Evolutionary conservation across 495 filamentous ascomycete genomes (phyloP).

Genomic region (Pseudotulostoma volvatum): DNA sequence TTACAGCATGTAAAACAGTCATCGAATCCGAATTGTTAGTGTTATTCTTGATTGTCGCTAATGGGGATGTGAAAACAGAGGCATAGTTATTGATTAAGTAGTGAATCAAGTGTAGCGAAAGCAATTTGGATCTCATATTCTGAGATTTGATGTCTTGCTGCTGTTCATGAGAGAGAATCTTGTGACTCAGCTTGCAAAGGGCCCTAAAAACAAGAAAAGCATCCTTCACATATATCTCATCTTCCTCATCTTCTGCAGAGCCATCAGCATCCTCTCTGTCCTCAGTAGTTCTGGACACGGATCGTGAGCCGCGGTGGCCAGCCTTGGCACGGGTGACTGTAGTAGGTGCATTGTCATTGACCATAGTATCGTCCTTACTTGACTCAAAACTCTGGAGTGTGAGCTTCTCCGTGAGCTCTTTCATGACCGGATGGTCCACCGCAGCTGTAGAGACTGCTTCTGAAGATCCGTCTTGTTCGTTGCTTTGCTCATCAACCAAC

Average conservation of each 20-base stretch:
- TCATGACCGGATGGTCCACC: constrained; percentile 36
- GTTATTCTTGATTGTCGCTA: constrained; percentile 79
- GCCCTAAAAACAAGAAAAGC: constrained; percentile 94
- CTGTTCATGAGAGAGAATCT: constrained; percentile 72
- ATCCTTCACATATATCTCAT: constrained; percentile 92
- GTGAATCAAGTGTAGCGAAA: constrained; percentile 88
- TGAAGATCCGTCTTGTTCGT: constrained; percentile 30
- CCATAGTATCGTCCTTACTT: constrained; percentile 77
- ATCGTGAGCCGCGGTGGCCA: constrained; percentile 32
- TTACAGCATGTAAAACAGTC: constrained; percentile 84
- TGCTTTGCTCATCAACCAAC: constrained; percentile 14
- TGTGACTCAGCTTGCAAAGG: constrained; percentile 94
- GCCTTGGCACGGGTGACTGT: constrained; percentile 71
- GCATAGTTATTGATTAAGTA: constrained; percentile 87
- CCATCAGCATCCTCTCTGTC: constrained; percentile 33
- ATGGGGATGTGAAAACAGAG: constrained; percentile 69
- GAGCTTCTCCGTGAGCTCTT: constrained; percentile 60
- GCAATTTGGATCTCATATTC: constrained; percentile 90
- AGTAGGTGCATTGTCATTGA: constrained; percentile 81
- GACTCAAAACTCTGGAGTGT: constrained; percentile 94
- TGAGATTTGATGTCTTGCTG: constrained; percentile 83
- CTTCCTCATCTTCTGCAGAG: constrained; percentile 71
- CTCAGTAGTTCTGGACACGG: constrained; percentile 34
- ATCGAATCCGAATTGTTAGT: constrained; percentile 72
- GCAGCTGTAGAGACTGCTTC: constrained; percentile 33